A percentile compares a stretch with the other conserved stretches of the same genome.
These are phyloP conservation scores for Amylocarpus encephaloides DNA, from an alignment of 2,329 filamentous ascomycete genomes.

Conservation along the genomic window DNA sequence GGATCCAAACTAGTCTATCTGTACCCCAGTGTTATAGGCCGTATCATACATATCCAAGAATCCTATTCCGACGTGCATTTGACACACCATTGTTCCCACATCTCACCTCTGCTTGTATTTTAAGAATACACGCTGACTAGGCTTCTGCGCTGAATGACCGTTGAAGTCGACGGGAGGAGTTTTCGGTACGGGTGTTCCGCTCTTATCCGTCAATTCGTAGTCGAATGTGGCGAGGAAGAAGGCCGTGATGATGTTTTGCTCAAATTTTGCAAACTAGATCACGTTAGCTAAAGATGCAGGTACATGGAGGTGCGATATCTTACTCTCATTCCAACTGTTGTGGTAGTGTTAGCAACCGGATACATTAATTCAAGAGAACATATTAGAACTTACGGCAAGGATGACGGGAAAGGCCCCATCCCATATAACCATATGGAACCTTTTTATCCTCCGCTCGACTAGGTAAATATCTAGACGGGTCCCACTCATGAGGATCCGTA, in stretches of 20 bases:
- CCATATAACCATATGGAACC: conserved; percentile 10
- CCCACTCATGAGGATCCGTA: conserved; percentile 41
- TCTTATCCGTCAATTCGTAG: conserved; percentile 37
- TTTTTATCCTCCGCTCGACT: conserved; percentile 40
- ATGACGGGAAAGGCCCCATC: conserved; percentile 19
- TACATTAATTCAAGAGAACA: not conserved
- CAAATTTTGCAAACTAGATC: conserved; percentile 45
- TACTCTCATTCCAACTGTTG: conserved; percentile 26
- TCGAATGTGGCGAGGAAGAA: conserved; percentile 45
- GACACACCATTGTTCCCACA: too few species aligned
- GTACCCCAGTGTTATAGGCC: too few species aligned
- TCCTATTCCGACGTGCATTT: too few species aligned
- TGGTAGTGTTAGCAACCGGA: conserved; percentile 14
- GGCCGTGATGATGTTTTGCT: conserved; percentile 43
- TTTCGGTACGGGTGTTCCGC: conserved; percentile 30
- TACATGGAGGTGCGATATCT: not conserved
- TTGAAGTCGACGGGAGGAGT: conserved; percentile 35
- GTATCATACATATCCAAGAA: too few species aligned
- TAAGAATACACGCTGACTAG: conserved; percentile 31
- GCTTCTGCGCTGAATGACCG: conserved; percentile 36
- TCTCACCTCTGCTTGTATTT: conserved; percentile 29
- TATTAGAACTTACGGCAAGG: conserved; percentile 35
- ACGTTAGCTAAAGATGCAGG: not conserved
- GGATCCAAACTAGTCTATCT: too few species aligned
- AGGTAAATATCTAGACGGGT: conserved; percentile 43